Percentiles rank a stretch among this genome's conserved stretches.
These are phyloP conservation scores for Flaveria ramosissima DNA, from an alignment of 129 eudicot genomes.

Conservation along the genomic window DNA sequence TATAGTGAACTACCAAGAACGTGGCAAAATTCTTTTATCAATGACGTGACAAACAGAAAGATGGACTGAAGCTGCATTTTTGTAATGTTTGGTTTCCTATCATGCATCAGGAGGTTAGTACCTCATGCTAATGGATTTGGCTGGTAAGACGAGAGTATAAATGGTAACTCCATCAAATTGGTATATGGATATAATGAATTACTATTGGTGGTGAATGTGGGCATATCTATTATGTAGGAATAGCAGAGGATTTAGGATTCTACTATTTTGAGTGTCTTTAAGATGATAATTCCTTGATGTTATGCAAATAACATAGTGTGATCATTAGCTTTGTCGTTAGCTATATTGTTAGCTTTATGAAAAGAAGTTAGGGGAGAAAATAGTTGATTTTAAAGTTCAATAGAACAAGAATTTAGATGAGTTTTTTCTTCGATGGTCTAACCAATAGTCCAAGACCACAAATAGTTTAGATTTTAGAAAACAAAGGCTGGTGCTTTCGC, in stretches of 20 bases:
- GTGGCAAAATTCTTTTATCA: no score
- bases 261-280: neutral
- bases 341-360: neutral
- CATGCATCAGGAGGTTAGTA: neutral
- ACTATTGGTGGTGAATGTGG: neutral
- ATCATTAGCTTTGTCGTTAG: neutral
- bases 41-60: neutral
- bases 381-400: neutral
- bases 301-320: neutral
- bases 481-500: neutral
- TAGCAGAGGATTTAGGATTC: neutral
- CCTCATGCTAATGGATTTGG: neutral
- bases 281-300: neutral
- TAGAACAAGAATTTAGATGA: neutral
- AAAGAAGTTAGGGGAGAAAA: neutral
- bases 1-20: no score
- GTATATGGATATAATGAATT: neutral
- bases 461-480: neutral
- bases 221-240: slow-evolving; percentile 3
- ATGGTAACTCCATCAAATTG: neutral
- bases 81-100: neutral
- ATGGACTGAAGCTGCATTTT: neutral
- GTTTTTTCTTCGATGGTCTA: neutral
- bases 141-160: neutral
- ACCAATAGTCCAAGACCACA: no score